Base-by-base conservation (phyloP, 2,329 filamentous ascomycete species). In the Xylariomycetidae sp. region DNA sequence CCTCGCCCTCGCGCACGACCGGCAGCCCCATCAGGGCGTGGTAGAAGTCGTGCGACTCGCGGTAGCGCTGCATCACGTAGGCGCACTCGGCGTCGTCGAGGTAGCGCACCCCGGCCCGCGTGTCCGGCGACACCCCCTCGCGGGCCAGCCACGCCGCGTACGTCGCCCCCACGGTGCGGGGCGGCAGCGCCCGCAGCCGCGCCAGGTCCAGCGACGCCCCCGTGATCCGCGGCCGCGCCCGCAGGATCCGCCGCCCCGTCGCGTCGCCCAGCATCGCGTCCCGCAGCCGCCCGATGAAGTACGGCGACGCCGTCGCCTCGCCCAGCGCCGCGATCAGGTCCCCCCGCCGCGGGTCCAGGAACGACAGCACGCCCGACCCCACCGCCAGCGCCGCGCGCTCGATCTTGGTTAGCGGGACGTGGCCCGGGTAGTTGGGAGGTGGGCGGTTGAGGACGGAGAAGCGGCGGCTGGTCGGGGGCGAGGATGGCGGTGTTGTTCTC, bases 1-100 rank as follows among this genome's bases (percentile, higher is more conserved):
- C 75, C 67, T 98, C 92, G 17, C 92, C 92, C 66, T 98, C 92
- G n/a, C 88, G 75, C 43, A 95, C 82, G 25, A 93, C 77, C 0
- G 92, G 92, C 29, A 98, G 64, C 0, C 90, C 90, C 1, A 89
- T 95, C 32, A 98, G 69, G 0, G 92, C 90, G 60, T 98, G 92
- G 65, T 93, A 95, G 62, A 98, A 95, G 59, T 98, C 92, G 60
- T 98, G 92, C 47, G 85, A 94, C 63, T 98, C 92, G 42, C 92
- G 80, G 61, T 98, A 98, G 34, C 92, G 79, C 67, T 96, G 92
- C 85, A 98, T 93, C 13, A 96, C 92, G 65, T 96, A 98, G 22
- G 92, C 92, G 58, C 89, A 94, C 63, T 98, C 92, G 49, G 84
- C 81, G 55, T 96, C 82, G 59, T 96, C 89, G 42, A 98, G 88